Evolutionary conservation across 768 basidiomycete species (phyloP).

Genomic region (Termitomyces sp.): DNA sequence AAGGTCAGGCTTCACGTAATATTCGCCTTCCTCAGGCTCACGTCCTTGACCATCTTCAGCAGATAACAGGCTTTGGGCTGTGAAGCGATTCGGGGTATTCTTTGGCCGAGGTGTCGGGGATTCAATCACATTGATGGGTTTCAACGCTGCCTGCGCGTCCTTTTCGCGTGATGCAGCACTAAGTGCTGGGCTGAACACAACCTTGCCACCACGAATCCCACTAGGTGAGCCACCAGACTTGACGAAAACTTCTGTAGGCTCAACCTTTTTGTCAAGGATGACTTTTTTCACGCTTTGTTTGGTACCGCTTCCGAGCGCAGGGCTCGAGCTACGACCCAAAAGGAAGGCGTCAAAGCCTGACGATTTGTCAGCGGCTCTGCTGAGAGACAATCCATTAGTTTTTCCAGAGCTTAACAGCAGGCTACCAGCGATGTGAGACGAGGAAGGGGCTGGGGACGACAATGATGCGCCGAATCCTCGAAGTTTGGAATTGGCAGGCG

Average conservation of each 20-base stretch:
- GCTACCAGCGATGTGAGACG: constrained; percentile 29
- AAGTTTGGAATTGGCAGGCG: constrained; percentile 61
- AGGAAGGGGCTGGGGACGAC: constrained; percentile 31
- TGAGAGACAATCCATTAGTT: constrained; percentile 48
- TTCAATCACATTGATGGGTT: constrained; percentile 19
- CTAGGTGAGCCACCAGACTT: constrained; percentile 44
- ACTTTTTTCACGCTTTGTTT: constrained; percentile 91
- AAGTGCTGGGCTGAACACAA: constrained; percentile 71
- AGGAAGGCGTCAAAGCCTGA: constrained; percentile 60
- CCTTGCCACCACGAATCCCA: constrained; percentile 42
- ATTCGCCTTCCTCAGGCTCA: constrained; percentile 78
- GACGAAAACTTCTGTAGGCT: constrained; percentile 63
- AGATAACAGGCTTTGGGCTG: constrained; percentile 26
- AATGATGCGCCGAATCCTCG: constrained; percentile 62
- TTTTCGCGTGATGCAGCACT: constrained; percentile 73
- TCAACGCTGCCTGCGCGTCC: constrained; percentile 42
- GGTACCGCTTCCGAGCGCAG: constrained; percentile 61
- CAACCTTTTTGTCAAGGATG: constrained; percentile 80
- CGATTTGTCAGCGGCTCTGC: constrained; percentile 39
- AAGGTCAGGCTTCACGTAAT: constrained; percentile 83
- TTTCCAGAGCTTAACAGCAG: constrained; percentile 52
- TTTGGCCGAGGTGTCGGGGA: constrained; percentile 34
- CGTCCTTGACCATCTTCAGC: constrained; percentile 19
- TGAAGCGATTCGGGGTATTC: constrained; percentile 35
- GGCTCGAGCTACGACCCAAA: constrained; percentile 52